Percentiles rank a stretch among this genome's conserved stretches.
These are phyloP conservation scores for Acanthochlamys bracteata DNA, from an alignment of 106 monocot species.

Conservation along the genomic window DNA sequence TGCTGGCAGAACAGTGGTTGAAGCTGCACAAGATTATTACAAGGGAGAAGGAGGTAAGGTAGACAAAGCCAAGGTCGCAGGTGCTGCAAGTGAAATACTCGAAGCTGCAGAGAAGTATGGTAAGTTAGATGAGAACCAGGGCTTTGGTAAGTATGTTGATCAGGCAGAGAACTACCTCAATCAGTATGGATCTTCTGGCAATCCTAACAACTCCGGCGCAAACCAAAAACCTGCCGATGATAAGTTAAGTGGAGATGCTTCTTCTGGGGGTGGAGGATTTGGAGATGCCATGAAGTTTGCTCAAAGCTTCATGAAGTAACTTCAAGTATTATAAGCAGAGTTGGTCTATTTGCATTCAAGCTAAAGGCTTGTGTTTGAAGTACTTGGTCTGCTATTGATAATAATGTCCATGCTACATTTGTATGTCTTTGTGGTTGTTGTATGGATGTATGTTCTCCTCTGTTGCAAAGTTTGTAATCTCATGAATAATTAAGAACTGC, in stretches of 20 bases:
- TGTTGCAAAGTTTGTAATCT: too few species aligned
- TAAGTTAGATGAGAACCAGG: slow-evolving; percentile 16
- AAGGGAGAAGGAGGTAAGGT: slow-evolving; percentile 5
- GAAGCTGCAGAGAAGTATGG: slow-evolving; percentile 17
- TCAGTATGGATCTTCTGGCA: slow-evolving; percentile 6
- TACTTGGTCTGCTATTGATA: too few species aligned
- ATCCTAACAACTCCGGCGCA: not conserved
- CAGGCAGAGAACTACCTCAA: slow-evolving; percentile 32
- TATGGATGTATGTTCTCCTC: too few species aligned
- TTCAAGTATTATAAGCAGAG: too few species aligned
- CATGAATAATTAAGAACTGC: too few species aligned
- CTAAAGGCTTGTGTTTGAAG: too few species aligned
- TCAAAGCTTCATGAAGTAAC: slow-evolving; percentile 10
- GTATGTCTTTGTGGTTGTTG: too few species aligned
- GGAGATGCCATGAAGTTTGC: slow-evolving; percentile 18
- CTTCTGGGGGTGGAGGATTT: slow-evolving; percentile 5
- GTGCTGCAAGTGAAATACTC: slow-evolving; percentile 23
- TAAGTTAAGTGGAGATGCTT: not conserved
- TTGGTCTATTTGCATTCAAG: too few species aligned
- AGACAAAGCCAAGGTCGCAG: slow-evolving; percentile 25
- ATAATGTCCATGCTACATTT: too few species aligned
- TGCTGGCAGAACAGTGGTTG: slow-evolving; percentile 17
- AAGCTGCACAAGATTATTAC: slow-evolving; percentile 8
- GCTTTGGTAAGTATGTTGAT: slow-evolving; percentile 22
- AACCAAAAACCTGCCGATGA: not conserved